phyloP scores from a whole-genome alignment of 495 filamentous ascomycete species.

The Aspergillus incahuasiensis region DNA sequence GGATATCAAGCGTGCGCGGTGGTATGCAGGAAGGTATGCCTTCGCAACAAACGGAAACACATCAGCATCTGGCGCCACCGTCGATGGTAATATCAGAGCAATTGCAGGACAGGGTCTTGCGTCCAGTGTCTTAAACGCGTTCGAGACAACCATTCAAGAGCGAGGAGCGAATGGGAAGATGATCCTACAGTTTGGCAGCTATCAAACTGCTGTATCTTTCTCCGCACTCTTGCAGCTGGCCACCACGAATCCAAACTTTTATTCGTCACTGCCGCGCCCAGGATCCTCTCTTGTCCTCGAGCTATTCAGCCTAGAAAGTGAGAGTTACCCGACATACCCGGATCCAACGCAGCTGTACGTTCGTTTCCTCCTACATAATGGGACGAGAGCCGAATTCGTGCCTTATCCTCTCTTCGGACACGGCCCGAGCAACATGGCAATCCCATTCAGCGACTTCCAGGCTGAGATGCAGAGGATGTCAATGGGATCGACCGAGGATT shows the following conservation, averaged over 20 bases:
- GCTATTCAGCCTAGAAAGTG: slow-evolving; percentile 59
- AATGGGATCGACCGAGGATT: slow-evolving; percentile 53
- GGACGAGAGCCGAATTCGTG: slow-evolving; percentile 47
- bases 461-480: slow-evolving; percentile 56
- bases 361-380: slow-evolving; percentile 74
- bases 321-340: slow-evolving; percentile 43
- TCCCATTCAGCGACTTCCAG: slow-evolving; percentile 62
- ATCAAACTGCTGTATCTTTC: slow-evolving; percentile 68
- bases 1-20: slow-evolving; percentile 53
- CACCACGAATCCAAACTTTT: slow-evolving; percentile 54
- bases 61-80: slow-evolving; percentile 36
- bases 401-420: slow-evolving; percentile 66
- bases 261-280: slow-evolving; percentile 58
- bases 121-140: slow-evolving; percentile 52
- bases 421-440: slow-evolving; percentile 39
- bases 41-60: slow-evolving; percentile 60
- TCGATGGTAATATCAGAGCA: slow-evolving; percentile 52
- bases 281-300: slow-evolving; percentile 70
- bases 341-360: slow-evolving; percentile 57
- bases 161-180: slow-evolving; percentile 46
- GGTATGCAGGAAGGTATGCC: slow-evolving; percentile 62
- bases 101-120: slow-evolving; percentile 63
- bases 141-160: slow-evolving; percentile 46
- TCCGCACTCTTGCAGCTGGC: slow-evolving; percentile 64
- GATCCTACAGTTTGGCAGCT: slow-evolving; percentile 63